Evolutionary conservation across 2,329 filamentous ascomycete genomes (phyloP), one percentile per base, ranked within the genome.

Genomic region (Hansfordia pulvinata): DNA sequence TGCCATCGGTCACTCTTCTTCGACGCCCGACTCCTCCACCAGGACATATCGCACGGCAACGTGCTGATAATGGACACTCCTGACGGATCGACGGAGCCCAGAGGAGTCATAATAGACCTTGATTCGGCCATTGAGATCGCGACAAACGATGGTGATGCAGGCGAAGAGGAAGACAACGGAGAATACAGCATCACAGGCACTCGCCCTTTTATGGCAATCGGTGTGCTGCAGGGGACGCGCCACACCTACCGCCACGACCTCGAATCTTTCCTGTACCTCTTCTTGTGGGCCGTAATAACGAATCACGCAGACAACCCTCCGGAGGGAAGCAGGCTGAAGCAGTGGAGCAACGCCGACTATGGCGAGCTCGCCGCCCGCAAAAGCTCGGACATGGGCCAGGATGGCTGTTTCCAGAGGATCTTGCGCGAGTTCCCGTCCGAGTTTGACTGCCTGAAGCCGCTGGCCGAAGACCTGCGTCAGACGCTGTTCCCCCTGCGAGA

Each of bases 201-300:
- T 4, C 30, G 34, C 27, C 27, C 34, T 23, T 43, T 42, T 18
- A 43, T 41, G 30, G 37, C 39, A n/a, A 42, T 40, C 30, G 40
- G 35, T 9, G 35, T 38, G 23, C 31, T 44, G 5, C 33, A 34
- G 22, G 28, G 29, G 9, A 26, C 36, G 26, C 6, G 11, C 2
- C 37, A 40, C 31, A 42, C 35, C 12, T 42, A 43, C 30, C 37
- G 40, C 1, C 38, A 42, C 24, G 41, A 40, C 20, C 31, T 44
- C 8, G 40, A 40, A 29, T 44, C 39, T 3, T 43, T 39, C 17
- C 28, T 43, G 25, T 42, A 40, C 23, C 38, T 40, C 23, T 37
- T 39, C 19, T 32, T 43, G 1, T 42, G 39, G 40, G 29, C 26
- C 11, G 30, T 41, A 24, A 41, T 43, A 34, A 35, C 37, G 6